Evolutionary conservation across 2,329 filamentous ascomycete species (phyloP).

Genomic region (Ophiostoma sp.): DNA sequence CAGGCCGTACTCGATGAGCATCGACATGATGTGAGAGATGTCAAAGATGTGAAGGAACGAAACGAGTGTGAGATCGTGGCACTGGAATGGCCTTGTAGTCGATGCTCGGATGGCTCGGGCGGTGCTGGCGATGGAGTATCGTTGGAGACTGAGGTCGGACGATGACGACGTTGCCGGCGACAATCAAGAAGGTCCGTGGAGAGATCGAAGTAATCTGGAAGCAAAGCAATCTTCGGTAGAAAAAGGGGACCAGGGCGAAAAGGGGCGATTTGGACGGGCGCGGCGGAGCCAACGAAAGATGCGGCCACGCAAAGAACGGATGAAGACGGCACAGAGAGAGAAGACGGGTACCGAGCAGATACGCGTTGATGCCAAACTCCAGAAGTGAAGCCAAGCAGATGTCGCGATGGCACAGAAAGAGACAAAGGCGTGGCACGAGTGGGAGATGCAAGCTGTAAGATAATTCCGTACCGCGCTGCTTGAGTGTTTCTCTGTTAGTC

Average conservation of each 20-base stretch:
- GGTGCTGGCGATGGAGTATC: neutral
- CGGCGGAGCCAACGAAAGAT: neutral
- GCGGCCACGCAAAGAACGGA: too few species aligned
- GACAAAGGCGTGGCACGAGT: neutral
- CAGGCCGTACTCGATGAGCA: conserved; percentile 24
- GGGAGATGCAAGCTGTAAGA: neutral
- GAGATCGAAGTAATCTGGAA: neutral
- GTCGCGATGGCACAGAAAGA: neutral
- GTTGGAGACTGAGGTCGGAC: neutral
- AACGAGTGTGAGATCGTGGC: too few species aligned
- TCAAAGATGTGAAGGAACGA: neutral
- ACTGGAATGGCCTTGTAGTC: neutral
- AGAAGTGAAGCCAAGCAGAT: neutral
- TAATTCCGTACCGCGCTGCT: neutral
- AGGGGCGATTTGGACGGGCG: neutral
- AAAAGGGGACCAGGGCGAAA: neutral
- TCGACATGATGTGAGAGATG: conserved; percentile 5
- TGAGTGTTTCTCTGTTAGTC: neutral
- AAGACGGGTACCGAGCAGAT: neutral
- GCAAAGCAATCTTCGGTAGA: neutral
- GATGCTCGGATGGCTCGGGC: neutral
- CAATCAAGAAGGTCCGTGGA: neutral
- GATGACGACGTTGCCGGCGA: neutral
- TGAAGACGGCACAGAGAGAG: too few species aligned
- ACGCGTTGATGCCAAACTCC: neutral